These are phyloP conservation scores for Colletotrichum higginsianum DNA, from an alignment of 2,329 filamentous ascomycete species.

Conservation along the genomic window DNA sequence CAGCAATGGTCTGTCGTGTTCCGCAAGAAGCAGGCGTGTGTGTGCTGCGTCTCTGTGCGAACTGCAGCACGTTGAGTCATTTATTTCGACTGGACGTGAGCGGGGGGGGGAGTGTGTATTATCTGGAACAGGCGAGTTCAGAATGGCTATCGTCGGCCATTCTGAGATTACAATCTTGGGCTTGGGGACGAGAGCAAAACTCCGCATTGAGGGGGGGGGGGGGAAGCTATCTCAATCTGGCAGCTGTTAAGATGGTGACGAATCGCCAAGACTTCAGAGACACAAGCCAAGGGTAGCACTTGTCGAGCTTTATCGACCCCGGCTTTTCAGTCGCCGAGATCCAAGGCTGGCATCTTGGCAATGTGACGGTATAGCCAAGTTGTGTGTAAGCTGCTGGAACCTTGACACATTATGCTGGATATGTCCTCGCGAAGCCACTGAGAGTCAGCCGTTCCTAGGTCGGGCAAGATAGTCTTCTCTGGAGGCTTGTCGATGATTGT, in stretches of 20 bases:
- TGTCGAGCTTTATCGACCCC: neutral
- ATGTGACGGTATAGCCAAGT: neutral
- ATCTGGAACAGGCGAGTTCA: neutral
- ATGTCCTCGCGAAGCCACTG: no score
- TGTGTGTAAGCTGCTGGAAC: no score
- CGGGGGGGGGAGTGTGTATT: no score
- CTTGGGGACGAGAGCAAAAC: neutral
- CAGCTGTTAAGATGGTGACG: constrained; percentile 2
- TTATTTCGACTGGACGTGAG: no score
- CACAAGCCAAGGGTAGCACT: neutral
- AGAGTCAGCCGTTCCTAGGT: no score
- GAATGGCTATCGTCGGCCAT: neutral
- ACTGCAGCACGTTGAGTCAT: neutral
- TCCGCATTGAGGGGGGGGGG: constrained; percentile 2
- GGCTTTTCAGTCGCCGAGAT: neutral
- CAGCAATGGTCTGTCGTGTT: neutral
- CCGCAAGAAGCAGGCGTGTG: neutral
- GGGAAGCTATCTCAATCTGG: neutral
- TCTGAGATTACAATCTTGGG: neutral
- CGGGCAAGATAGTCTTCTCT: no score
- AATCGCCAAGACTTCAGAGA: neutral
- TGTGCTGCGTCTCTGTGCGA: neutral
- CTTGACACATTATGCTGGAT: no score
- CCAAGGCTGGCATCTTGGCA: neutral
- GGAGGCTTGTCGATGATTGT: no score